Percentiles rank a stretch among this genome's conserved stretches.
These are phyloP conservation scores for Pleurotus giganteus DNA, from an alignment of 768 basidiomycete species.

Conservation along the genomic window DNA sequence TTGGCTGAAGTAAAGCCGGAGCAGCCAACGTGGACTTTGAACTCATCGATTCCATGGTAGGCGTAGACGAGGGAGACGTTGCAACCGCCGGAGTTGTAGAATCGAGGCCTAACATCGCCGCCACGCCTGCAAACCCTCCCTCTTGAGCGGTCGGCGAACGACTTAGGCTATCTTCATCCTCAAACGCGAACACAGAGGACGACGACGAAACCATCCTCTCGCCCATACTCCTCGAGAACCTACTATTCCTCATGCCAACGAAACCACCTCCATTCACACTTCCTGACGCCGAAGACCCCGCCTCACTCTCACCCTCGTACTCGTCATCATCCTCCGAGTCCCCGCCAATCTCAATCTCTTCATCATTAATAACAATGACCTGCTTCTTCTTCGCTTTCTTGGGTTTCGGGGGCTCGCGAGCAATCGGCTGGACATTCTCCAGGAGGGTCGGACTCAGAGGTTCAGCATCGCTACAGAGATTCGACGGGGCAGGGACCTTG, in stretches of 20 bases:
- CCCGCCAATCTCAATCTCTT: conserved; percentile 2
- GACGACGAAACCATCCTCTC: conserved; percentile 5
- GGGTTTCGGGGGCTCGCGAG: background rate
- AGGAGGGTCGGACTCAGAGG: background rate
- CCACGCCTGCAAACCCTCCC: background rate
- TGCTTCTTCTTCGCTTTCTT: conserved; percentile 3
- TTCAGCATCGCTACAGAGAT: background rate
- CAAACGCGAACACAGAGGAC: background rate
- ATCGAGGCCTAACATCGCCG: background rate
- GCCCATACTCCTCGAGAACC: conserved; percentile 6
- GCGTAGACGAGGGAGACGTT: background rate
- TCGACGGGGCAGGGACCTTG: background rate
- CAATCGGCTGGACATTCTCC: background rate
- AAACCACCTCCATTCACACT: background rate
- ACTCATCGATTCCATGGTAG: background rate
- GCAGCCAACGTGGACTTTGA: background rate
- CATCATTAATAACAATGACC: conserved; percentile 8
- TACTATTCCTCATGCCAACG: conserved; percentile 5
- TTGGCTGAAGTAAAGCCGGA: background rate
- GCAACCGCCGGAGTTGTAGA: background rate
- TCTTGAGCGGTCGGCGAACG: background rate
- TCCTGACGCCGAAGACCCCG: background rate
- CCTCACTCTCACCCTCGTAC: background rate
- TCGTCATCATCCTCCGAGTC: conserved; percentile 3
- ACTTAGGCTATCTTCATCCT: conserved; percentile 1